These are phyloP conservation scores for Peronosclerospora sorghi DNA, from an alignment of 352 stramenopile species.

Conservation along the genomic window DNA sequence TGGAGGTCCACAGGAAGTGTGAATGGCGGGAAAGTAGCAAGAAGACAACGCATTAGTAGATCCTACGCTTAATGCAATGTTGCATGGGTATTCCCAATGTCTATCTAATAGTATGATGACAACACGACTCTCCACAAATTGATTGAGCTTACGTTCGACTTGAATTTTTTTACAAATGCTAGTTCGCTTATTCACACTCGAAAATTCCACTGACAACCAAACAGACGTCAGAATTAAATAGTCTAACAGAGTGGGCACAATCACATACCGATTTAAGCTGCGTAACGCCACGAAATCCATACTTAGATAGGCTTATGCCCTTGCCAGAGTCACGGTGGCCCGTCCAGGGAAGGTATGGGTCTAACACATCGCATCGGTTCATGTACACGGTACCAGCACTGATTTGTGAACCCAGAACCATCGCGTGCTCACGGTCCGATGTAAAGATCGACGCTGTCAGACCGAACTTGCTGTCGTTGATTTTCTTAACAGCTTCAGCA, in stretches of 20 bases:
- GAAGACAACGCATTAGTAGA: too few relatives aligned
- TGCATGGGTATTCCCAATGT: too few relatives aligned
- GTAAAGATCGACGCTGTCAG: conserved; percentile 73
- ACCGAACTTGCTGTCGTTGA: conserved; percentile 76
- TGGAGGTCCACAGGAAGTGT: conserved; percentile 66
- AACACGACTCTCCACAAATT: background rate
- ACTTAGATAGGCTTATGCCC: conserved; percentile 70
- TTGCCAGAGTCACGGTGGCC: conserved; percentile 72
- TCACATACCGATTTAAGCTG: conserved; percentile 64
- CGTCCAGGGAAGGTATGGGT: conserved; percentile 76
- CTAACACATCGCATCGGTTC: conserved; percentile 77
- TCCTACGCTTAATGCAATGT: too few relatives aligned
- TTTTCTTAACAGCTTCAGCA: conserved; percentile 57
- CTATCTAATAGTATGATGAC: too few relatives aligned
- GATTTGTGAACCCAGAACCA: conserved; percentile 41
- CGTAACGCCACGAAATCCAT: conserved; percentile 68
- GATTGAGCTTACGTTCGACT: background rate
- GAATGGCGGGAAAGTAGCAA: conserved; percentile 9
- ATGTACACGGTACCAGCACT: conserved; percentile 75
- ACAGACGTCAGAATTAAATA: conserved; percentile 4
- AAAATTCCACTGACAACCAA: conserved; percentile 50
- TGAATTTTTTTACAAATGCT: background rate
- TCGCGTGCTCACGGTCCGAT: conserved; percentile 38
- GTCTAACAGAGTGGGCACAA: background rate
- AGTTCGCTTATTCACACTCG: conserved; percentile 10